Evolutionary conservation across 1,284 basidiomycete genomes (phyloP).

Genomic region (Apiotrichum veenhuisii): DNA sequence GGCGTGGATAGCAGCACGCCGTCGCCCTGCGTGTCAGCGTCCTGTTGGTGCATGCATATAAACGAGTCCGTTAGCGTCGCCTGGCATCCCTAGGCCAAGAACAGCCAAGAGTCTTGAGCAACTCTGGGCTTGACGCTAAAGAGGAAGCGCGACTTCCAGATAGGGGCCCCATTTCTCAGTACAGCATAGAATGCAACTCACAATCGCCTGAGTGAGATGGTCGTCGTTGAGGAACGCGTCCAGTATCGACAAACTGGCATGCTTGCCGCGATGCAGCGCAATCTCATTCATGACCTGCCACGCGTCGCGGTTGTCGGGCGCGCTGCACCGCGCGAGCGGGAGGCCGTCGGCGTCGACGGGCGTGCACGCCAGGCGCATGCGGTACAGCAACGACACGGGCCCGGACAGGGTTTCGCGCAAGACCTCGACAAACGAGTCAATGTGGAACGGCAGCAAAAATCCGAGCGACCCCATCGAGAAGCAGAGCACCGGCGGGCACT

Average conservation of each 20-base stretch:
- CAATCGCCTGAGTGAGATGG: constrained; percentile 90
- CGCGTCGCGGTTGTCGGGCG: constrained; percentile 52
- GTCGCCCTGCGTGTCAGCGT: constrained; percentile 63
- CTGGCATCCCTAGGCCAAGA: no score
- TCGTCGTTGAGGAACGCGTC: constrained; percentile 91
- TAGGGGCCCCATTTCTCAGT: no score
- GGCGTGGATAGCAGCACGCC: constrained; percentile 95
- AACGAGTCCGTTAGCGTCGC: no score
- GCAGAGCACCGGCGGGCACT: constrained; percentile 91
- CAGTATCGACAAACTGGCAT: constrained; percentile 86
- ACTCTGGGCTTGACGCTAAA: no score
- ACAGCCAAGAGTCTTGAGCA: no score
- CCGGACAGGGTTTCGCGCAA: constrained; percentile 62
- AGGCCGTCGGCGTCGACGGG: constrained; percentile 63
- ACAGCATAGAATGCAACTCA: no score
- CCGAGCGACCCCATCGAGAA: constrained; percentile 96
- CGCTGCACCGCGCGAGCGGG: constrained; percentile 50
- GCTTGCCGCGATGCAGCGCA: constrained; percentile 81
- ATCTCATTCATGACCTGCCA: constrained; percentile 99
- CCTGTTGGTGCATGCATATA: background rate
- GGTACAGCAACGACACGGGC: constrained; percentile 60
- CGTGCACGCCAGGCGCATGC: constrained; percentile 79
- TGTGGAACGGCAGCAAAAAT: constrained; percentile 84
- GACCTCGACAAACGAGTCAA: constrained; percentile 58
- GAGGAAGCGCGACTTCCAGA: no score